Base-by-base conservation (phyloP, 139 green algal species). In the Nannochloris sp. region DNA sequence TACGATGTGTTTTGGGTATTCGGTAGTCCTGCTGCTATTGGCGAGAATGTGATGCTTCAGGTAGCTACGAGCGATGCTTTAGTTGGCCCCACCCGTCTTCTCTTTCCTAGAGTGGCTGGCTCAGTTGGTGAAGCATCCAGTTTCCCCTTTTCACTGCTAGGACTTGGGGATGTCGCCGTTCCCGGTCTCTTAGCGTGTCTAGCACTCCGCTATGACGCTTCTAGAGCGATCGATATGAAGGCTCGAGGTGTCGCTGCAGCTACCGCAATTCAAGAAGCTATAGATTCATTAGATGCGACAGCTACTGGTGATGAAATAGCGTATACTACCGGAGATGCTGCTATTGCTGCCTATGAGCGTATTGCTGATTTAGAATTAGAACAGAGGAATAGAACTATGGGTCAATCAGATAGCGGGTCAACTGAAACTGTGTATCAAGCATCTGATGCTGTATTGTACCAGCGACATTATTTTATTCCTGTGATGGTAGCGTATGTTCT, bases 1-100 rank as follows among this genome's bases (percentile, higher is more conserved):
- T 97, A 97, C 63, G 92, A 98, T 67, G 87, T 95, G 10, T 90
- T 92, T 44, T 95, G 88, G 87, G 88, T 95, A n/a, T 95, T 94
- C 73, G 83, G 72, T 44, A 85, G 72, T 19, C 60, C 62, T 2
- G 23, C 68, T 29, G 74, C 70, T 24, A 53, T 80, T 6, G 78
- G 78, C 10, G 74, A 84, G 27, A 83, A 95, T 61, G 92, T 97
- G 51, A 97, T 96, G 87, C 67, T 96, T 2, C 74, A 83, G 0
- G 73, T 79, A 8, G 59, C 70, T 24, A 84, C 76, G n/a, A 77
- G 71, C 2, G 72, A 88, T 44, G 51, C 84, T 3, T 23, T 95
- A 6, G 72, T 64, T 0, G 89, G 87, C 0, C 89, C 89, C 33
- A 89, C 78, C 6, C 76, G 85, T 24, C 79, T 96, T 54, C 81